A percentile compares a stretch with the other conserved stretches of the same genome.
Evolutionary conservation across 23 red algal genomes (phyloP).

Genomic region (Gracilaria caudata): DNA sequence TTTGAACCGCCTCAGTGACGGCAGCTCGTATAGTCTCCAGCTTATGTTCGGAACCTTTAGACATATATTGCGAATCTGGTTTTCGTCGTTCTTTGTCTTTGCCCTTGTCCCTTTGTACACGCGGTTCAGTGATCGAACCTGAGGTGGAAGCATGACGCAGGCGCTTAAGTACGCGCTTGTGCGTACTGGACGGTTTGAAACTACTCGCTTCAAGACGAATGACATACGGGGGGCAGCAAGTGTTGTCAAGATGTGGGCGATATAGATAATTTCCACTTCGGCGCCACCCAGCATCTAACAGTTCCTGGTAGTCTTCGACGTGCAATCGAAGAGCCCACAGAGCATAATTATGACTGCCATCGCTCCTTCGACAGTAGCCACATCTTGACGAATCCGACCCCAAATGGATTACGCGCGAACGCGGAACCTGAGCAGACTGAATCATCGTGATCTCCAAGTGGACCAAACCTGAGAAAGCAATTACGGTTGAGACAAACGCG

Average conservation of each 20-base stretch:
- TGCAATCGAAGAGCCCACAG: constrained; percentile 73
- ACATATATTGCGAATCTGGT: not conserved
- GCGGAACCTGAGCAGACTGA: constrained; percentile 25
- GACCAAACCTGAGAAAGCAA: not conserved
- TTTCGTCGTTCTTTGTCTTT: not conserved
- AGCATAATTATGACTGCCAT: constrained; percentile 43
- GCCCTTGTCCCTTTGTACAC: no score
- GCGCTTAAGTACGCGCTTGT: constrained; percentile 60
- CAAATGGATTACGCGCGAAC: constrained; percentile 30
- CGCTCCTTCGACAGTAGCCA: constrained; percentile 36
- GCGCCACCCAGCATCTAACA: constrained; percentile 86
- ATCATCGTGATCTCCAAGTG: not conserved
- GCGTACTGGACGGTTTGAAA: constrained; percentile 45
- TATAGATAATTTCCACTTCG: constrained; percentile 89
- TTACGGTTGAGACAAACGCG: not conserved
- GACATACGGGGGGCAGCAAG: constrained; percentile 89
- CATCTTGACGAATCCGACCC: constrained; percentile 47
- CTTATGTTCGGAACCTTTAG: not conserved
- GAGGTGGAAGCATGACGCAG: constrained; percentile 23
- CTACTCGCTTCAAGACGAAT: constrained; percentile 68
- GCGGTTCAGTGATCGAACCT: no score
- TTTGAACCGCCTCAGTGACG: not conserved
- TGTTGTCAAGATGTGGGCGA: constrained; percentile 61
- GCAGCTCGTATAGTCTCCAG: not conserved
- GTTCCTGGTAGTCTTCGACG: constrained; percentile 75